Conservation (phyloP, 768 basidiomycete species). For the Chalciporus pseudorubinellus region DNA sequence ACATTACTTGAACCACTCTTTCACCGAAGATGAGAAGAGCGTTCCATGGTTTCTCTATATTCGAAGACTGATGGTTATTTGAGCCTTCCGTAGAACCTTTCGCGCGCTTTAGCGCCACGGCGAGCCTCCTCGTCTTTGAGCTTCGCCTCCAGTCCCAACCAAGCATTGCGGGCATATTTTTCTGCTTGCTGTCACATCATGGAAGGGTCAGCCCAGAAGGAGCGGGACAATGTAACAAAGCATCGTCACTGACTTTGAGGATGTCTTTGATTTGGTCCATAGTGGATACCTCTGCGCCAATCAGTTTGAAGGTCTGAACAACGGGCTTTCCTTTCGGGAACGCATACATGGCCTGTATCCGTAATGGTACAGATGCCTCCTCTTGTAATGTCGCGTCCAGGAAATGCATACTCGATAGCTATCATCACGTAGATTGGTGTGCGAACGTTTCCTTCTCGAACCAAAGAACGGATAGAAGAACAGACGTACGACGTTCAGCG, state of each 20-base stretch:
- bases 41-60: not conserved
- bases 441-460: not conserved
- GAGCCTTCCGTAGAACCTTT: conserved; percentile 41
- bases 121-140: conserved; percentile 63
- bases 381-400: conserved; percentile 74
- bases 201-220: conserved; percentile 39
- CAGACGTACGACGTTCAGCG: conserved; percentile 67
- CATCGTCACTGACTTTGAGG: conserved; percentile 45
- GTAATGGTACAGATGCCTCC: conserved; percentile 62
- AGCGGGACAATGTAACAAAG: not conserved
- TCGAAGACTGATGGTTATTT: conserved; percentile 7
- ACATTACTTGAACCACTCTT: not conserved
- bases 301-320: conserved; percentile 61
- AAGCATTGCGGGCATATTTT: conserved; percentile 58
- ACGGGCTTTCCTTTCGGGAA: conserved; percentile 43
- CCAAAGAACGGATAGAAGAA: not conserved
- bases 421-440: not conserved
- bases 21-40: not conserved
- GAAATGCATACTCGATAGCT: conserved; percentile 62
- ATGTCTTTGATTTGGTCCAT: conserved; percentile 47
- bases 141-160: conserved; percentile 56
- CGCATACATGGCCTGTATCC: conserved; percentile 63
- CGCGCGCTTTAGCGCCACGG: conserved; percentile 57
- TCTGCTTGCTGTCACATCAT: conserved; percentile 59
- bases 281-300: conserved; percentile 62